These are phyloP conservation scores for Solioccasus polychromus DNA, from an alignment of 768 basidiomycete species.

Conservation along the genomic window DNA sequence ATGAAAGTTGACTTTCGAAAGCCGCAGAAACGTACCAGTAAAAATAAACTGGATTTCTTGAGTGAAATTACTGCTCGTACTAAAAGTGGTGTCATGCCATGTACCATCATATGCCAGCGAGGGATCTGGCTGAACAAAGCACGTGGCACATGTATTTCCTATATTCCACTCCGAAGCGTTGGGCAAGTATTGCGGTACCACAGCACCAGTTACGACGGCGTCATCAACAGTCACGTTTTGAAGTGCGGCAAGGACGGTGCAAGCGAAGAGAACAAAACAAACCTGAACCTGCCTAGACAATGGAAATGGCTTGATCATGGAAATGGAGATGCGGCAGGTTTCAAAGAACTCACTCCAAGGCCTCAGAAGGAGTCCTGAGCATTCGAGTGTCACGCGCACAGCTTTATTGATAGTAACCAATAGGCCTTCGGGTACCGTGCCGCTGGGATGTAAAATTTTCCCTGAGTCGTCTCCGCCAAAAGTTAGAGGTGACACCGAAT, in stretches of 20 bases:
- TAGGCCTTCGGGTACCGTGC: no score
- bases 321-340: no score
- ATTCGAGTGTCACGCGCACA: no score
- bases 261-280: background rate
- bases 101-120: constrained; percentile 8
- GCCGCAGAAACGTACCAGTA: background rate
- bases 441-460: no score
- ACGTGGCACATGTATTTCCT: constrained; percentile 5
- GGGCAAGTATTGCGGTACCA: constrained; percentile 11
- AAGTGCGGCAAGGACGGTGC: constrained; percentile 1
- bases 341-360: no score
- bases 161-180: background rate
- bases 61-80: background rate
- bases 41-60: constrained; percentile 9
- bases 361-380: no score
- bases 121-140: background rate
- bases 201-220: constrained; percentile 3
- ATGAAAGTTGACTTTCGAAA: background rate
- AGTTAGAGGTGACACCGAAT: no score
- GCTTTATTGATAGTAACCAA: no score
- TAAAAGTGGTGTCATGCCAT: constrained; percentile 16
- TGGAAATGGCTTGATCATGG: no score
- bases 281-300: no score
- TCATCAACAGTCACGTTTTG: constrained; percentile 18
- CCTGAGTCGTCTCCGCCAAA: no score